Conservation (phyloP, 108 stramenopile genomes). For the Halocafeteria seosinensis region DNA sequence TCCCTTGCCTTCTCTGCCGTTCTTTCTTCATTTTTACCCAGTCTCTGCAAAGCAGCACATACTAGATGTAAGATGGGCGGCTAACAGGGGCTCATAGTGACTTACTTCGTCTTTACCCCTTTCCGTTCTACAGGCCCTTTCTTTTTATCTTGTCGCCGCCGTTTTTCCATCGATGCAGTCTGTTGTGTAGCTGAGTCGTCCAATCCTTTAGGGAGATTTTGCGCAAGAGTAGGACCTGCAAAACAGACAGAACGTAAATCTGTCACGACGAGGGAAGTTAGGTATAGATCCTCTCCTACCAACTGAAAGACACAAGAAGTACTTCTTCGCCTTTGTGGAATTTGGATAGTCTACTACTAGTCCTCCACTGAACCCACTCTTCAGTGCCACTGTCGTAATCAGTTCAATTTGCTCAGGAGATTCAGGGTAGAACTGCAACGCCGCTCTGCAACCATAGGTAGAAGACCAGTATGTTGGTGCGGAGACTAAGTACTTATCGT, state of each 20-base stretch:
- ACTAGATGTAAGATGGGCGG: no score
- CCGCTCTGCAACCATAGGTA: slow-evolving; percentile 84
- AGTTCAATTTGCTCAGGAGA: slow-evolving; percentile 81
- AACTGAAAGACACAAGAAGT: slow-evolving; percentile 84
- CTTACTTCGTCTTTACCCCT: slow-evolving; percentile 44
- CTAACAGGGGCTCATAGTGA: no score
- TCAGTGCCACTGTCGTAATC: slow-evolving; percentile 71
- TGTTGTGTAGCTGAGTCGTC: not conserved
- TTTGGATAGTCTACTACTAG: slow-evolving; percentile 98
- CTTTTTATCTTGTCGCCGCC: not conserved
- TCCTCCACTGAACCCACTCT: slow-evolving; percentile 84
- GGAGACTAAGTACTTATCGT: no score
- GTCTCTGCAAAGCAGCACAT: no score
- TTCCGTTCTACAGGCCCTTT: not conserved
- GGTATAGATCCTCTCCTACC: slow-evolving; percentile 25
- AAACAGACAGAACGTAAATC: not conserved
- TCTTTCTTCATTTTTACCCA: slow-evolving; percentile 97
- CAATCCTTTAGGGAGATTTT: not conserved
- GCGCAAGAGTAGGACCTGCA: not conserved
- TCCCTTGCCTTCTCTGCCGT: slow-evolving; percentile 70
- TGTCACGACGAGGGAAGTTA: not conserved
- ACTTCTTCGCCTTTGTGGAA: slow-evolving; percentile 95
- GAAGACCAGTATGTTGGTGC: no score
- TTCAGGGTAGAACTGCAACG: slow-evolving; percentile 95
- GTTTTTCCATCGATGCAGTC: not conserved